phyloP scores from a whole-genome alignment of 495 filamentous ascomycete species.

The Neurospora sp. region DNA sequence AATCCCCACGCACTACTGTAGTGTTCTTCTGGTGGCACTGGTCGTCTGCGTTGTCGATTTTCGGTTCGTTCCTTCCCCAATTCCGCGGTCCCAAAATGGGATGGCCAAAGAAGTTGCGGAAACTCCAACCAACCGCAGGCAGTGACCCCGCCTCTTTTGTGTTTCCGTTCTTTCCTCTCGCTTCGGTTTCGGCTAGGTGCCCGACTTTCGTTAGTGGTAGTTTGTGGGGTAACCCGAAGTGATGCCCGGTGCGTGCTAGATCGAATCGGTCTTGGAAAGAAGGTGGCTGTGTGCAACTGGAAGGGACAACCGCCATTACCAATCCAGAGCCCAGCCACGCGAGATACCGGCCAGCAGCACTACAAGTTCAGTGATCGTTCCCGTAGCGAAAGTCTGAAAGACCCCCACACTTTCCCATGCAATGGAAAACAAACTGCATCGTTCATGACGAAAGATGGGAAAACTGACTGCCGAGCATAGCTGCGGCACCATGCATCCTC shows the following conservation, averaged over 20 bases:
- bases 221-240: neutral
- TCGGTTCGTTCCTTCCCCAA: neutral
- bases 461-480: neutral
- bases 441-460: neutral
- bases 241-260: neutral
- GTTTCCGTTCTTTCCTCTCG: too few relatives aligned
- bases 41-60: neutral
- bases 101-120: neutral
- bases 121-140: neutral
- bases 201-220: neutral
- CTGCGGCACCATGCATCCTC: neutral
- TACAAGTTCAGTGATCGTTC: neutral
- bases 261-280: neutral
- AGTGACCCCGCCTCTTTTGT: neutral
- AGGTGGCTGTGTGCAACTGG: neutral
- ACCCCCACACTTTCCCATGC: neutral
- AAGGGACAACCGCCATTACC: neutral
- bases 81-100: neutral
- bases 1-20: neutral
- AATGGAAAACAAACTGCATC: neutral
- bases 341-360: neutral
- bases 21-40: neutral
- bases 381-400: neutral
- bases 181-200: too few relatives aligned
- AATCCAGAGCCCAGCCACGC: neutral